Conservation (phyloP, 176 grass and related monocot species). For the Panicum miliaceum region DNA sequence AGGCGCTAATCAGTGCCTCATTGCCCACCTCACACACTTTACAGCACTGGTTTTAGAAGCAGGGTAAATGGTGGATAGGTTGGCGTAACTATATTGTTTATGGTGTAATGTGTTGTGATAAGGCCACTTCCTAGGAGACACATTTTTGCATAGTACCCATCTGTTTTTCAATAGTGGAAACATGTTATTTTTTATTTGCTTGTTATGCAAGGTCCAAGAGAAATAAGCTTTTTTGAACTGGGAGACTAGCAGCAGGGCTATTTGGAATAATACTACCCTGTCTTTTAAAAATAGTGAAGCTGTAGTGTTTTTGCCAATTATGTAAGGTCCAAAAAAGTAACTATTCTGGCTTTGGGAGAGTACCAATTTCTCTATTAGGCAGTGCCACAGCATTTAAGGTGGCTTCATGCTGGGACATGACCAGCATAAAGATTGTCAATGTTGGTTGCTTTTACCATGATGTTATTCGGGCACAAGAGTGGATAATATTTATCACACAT, state of each 20-base stretch:
- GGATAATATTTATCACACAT: neutral
- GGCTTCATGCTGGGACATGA: neutral
- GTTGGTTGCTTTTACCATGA: neutral
- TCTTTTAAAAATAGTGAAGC: neutral
- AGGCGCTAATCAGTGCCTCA: no score
- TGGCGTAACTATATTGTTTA: neutral
- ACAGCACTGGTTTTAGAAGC: neutral
- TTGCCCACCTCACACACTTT: neutral
- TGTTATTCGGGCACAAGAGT: neutral
- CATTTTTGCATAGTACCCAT: neutral
- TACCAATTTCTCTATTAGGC: neutral
- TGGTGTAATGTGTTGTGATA: neutral
- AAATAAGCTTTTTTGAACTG: constrained; percentile 9
- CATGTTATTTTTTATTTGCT: neutral
- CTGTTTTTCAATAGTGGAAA: constrained; percentile 18
- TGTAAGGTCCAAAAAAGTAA: constrained; percentile 16
- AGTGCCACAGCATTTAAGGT: neutral
- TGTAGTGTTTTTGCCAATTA: constrained; percentile 12
- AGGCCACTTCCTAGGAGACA: neutral
- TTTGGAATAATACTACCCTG: neutral
- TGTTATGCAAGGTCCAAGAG: neutral
- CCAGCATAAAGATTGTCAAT: neutral
- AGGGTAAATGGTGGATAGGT: neutral
- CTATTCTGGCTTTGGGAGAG: neutral
- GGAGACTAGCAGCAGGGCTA: neutral